These are phyloP conservation scores for Pyrenochaeta sp. DNA, from an alignment of 2,329 filamentous ascomycete species.

Conservation along the genomic window DNA sequence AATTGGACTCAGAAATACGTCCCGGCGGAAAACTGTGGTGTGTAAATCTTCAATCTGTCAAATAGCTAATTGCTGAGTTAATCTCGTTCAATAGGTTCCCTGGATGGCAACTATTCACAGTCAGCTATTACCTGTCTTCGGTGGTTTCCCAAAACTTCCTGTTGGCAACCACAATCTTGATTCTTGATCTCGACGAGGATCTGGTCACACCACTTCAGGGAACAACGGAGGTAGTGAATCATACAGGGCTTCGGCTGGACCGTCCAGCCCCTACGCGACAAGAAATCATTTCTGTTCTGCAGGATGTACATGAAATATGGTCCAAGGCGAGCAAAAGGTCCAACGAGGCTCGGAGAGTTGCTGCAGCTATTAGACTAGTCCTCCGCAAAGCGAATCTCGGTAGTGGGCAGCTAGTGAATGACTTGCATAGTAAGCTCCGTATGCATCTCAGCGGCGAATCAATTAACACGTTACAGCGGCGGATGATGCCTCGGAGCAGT, in stretches of 20 bases:
- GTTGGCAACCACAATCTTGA: conserved; percentile 57
- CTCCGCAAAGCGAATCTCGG: conserved; percentile 28
- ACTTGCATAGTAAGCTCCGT: conserved; percentile 17
- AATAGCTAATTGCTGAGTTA: too few species aligned
- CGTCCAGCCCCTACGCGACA: conserved; percentile 28
- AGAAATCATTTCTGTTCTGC: conserved; percentile 33
- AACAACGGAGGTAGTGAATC: background rate
- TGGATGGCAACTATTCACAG: conserved; percentile 45
- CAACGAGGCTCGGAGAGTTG: conserved; percentile 40
- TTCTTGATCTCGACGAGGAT: conserved; percentile 51
- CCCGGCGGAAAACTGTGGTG: conserved; percentile 47
- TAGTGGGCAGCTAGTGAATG: background rate
- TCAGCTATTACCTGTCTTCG: conserved; percentile 55
- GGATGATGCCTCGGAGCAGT: conserved; percentile 1
- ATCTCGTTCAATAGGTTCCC: too few species aligned
- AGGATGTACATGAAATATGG: conserved; percentile 34
- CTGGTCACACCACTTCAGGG: conserved; percentile 21
- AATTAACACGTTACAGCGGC: conserved; percentile 6
- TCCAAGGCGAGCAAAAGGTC: conserved; percentile 30
- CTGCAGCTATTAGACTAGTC: conserved; percentile 36
- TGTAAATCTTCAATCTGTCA: too few species aligned
- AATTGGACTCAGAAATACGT: conserved; percentile 51
- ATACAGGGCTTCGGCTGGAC: conserved; percentile 25
- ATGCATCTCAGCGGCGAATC: background rate
- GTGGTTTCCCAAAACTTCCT: conserved; percentile 57